Evolutionary conservation across 2,329 filamentous ascomycete species (phyloP).

Genomic region (Cytospora leucostoma): DNA sequence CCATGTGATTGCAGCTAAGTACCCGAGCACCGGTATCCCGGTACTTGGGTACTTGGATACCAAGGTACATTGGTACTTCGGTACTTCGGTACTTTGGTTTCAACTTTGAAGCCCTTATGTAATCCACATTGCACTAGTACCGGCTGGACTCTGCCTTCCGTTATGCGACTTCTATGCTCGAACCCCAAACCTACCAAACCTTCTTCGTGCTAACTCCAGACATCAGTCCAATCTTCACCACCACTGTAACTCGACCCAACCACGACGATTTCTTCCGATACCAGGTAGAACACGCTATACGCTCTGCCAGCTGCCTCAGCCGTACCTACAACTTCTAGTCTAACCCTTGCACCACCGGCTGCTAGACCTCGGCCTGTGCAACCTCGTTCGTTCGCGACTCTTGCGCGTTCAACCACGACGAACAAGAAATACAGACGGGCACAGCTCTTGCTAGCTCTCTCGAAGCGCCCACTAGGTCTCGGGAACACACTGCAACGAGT

Average conservation of each 20-base stretch:
- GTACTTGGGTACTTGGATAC: neutral
- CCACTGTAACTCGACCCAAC: neutral
- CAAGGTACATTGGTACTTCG: neutral
- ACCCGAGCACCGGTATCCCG: no score
- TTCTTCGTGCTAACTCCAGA: neutral
- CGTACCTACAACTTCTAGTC: neutral
- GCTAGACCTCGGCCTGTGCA: neutral
- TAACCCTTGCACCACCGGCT: neutral
- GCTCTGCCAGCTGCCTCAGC: neutral
- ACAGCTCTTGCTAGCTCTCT: neutral
- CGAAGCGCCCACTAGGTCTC: neutral
- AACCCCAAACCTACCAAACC: neutral
- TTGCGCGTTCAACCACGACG: neutral
- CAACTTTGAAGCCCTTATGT: neutral
- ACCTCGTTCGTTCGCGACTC: neutral
- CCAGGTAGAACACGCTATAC: neutral
- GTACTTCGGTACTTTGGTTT: neutral
- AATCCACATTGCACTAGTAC: neutral
- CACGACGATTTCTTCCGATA: neutral
- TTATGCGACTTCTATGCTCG: neutral
- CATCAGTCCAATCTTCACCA: neutral
- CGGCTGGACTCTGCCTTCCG: neutral
- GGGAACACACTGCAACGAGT: neutral
- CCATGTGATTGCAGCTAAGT: no score
- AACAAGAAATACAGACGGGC: neutral